Percentiles rank a stretch among this genome's conserved stretches.
Conservation (phyloP, 1,139 yeast genomes). For the Candida smagusa region DNA sequence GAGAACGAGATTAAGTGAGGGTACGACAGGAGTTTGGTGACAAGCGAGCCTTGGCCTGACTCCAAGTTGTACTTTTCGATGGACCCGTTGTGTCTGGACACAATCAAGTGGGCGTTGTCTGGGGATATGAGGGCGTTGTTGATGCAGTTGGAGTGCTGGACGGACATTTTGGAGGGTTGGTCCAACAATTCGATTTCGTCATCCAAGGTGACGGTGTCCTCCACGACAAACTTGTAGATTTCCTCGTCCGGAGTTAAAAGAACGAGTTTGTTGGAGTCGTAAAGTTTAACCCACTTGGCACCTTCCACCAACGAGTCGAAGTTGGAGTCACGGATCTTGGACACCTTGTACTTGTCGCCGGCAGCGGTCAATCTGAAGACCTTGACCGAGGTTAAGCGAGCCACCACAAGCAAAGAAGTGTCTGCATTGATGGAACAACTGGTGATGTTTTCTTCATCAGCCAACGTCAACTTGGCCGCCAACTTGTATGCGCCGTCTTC, state of each 20-base stretch:
- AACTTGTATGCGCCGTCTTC: slow-evolving; percentile 42
- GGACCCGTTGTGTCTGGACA: slow-evolving; percentile 63
- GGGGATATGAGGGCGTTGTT: slow-evolving; percentile 49
- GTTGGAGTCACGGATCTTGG: slow-evolving; percentile 51
- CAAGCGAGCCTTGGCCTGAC: slow-evolving; percentile 11
- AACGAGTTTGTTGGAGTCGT: slow-evolving; percentile 44
- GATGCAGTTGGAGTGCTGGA: slow-evolving; percentile 42
- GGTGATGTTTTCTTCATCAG: slow-evolving; percentile 80
- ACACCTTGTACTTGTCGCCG: slow-evolving; percentile 42
- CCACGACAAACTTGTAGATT: slow-evolving; percentile 46
- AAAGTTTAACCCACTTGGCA: slow-evolving; percentile 50
- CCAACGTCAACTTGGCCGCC: slow-evolving; percentile 61
- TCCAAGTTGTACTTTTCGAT: slow-evolving; percentile 49
- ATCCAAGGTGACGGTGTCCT: slow-evolving; percentile 26
- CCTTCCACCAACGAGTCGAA: slow-evolving; percentile 50
- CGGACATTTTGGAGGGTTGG: slow-evolving; percentile 12
- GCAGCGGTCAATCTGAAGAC: slow-evolving; percentile 54
- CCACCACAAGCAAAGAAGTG: slow-evolving; percentile 66
- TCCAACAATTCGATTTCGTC: slow-evolving; percentile 43
- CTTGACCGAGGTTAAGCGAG: slow-evolving; percentile 67
- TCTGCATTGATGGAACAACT: slow-evolving; percentile 65
- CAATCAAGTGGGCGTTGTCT: slow-evolving; percentile 43
- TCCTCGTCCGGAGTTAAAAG: slow-evolving; percentile 68
- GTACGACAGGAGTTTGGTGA: slow-evolving; percentile 54
- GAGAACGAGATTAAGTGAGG: slow-evolving; percentile 67